A percentile compares a stretch with the other conserved stretches of the same genome.
These are phyloP conservation scores for Musa schizocarpa DNA, from an alignment of 176 grass and related monocot genomes.

Conservation along the genomic window DNA sequence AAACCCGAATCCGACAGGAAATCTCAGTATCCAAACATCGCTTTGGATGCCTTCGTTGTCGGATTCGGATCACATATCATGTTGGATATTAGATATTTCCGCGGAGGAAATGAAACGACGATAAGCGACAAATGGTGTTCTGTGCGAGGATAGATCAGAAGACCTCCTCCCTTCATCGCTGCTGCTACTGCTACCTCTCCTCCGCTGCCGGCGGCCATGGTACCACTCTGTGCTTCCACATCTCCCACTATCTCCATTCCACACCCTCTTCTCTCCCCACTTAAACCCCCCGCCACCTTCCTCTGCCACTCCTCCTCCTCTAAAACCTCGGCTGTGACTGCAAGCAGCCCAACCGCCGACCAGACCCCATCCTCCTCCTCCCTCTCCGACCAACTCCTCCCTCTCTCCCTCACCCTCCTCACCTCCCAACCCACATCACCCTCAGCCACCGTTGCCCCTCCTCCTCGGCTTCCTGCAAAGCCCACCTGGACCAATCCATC, in stretches of 20 bases:
- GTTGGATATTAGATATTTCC: too few species aligned
- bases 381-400: conserved; percentile 66
- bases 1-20: too few species aligned
- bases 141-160: too few species aligned
- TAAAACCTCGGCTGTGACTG: not conserved
- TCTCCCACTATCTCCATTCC: conserved; percentile 29
- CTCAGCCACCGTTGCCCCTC: conserved; percentile 21
- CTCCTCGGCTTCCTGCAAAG: conserved; percentile 17
- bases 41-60: too few species aligned
- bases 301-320: not conserved
- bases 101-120: too few species aligned
- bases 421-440: conserved; percentile 28
- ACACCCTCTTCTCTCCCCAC: conserved; percentile 24
- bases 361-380: conserved; percentile 23
- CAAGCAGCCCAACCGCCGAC: conserved; percentile 3
- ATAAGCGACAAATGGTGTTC: too few species aligned
- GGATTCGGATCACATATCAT: too few species aligned
- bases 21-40: too few species aligned
- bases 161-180: too few species aligned
- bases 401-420: conserved; percentile 60
- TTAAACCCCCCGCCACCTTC: not conserved
- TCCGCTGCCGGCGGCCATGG: not conserved
- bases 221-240: conserved; percentile 24
- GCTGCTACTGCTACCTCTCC: too few species aligned
- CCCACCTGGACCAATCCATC: conserved; percentile 73